Conservation (phyloP, 2,329 filamentous ascomycete species). For the Metarhizium robertsii region DNA sequence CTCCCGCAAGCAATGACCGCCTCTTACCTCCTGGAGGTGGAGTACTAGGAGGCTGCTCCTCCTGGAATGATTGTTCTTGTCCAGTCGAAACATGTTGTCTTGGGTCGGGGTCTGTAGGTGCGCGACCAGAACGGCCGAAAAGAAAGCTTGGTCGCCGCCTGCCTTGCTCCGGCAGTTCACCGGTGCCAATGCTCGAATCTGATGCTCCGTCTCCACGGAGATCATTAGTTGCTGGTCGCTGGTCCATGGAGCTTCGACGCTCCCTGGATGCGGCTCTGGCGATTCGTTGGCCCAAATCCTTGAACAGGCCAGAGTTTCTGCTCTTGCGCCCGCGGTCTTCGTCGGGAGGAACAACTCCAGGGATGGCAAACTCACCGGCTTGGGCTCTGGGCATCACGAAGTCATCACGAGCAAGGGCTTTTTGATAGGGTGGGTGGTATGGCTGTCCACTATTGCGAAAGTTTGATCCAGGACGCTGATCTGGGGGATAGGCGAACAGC, state of each 20-base stretch:
- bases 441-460: constrained; percentile 9
- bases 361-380: constrained; percentile 27
- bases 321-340: constrained; percentile 27
- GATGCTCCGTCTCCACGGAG: constrained; percentile 30
- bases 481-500: constrained; percentile 27
- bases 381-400: constrained; percentile 30
- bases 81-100: not conserved
- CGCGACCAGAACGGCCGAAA: constrained; percentile 21
- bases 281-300: constrained; percentile 38
- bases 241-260: constrained; percentile 18
- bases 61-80: constrained; percentile 7
- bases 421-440: constrained; percentile 8
- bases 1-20: constrained; percentile 27
- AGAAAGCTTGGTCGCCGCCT: constrained; percentile 29
- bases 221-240: constrained; percentile 8
- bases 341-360: constrained; percentile 24
- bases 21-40: constrained; percentile 26
- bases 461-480: constrained; percentile 3
- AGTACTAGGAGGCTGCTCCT: constrained; percentile 11
- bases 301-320: constrained; percentile 38
- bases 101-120: constrained; percentile 12
- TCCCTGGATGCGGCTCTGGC: constrained; percentile 23
- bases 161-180: constrained; percentile 23
- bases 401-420: constrained; percentile 9
- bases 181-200: constrained; percentile 27